These are phyloP conservation scores for Alternaria panax DNA, from an alignment of 2,329 filamentous ascomycete genomes.

Conservation along the genomic window DNA sequence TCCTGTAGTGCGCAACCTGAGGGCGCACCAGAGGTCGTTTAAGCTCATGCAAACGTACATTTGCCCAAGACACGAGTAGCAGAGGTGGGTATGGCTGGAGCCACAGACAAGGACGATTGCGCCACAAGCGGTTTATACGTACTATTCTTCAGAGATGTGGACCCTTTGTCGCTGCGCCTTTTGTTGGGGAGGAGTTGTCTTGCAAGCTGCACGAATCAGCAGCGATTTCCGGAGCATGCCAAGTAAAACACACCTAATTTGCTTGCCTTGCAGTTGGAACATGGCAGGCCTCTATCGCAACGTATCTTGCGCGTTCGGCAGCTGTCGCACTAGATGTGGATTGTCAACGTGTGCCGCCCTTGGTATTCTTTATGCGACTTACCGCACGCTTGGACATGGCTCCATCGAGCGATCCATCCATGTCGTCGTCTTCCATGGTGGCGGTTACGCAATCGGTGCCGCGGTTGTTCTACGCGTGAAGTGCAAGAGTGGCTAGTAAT, in stretches of 20 bases:
- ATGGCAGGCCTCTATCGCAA: slow-evolving; percentile 44
- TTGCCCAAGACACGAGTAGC: neutral
- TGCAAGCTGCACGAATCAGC: slow-evolving; percentile 38
- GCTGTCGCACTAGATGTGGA: slow-evolving; percentile 40
- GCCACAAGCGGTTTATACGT: slow-evolving; percentile 14
- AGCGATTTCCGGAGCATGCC: neutral
- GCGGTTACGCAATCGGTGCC: slow-evolving; percentile 17
- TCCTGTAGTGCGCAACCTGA: neutral
- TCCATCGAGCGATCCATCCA: slow-evolving; percentile 40
- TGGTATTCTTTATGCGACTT: slow-evolving; percentile 5
- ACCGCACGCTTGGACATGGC: slow-evolving; percentile 42
- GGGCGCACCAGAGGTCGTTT: neutral
- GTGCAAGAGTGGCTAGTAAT: slow-evolving; percentile 16
- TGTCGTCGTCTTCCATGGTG: slow-evolving; percentile 42
- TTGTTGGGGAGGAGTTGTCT: slow-evolving; percentile 42
- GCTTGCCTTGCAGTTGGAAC: slow-evolving; percentile 49
- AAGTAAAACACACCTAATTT: slow-evolving; percentile 40
- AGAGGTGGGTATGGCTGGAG: neutral
- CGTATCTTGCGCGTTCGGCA: slow-evolving; percentile 47
- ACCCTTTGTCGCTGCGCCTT: slow-evolving; percentile 45
- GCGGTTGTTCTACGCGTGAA: slow-evolving; percentile 24
- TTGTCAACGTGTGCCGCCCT: slow-evolving; percentile 8
- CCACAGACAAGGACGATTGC: neutral
- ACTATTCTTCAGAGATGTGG: slow-evolving; percentile 51
- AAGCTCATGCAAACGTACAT: neutral